A percentile compares a stretch with the other conserved stretches of the same genome.
phyloP scores from a whole-genome alignment of 2,329 filamentous ascomycete genomes.

The Bisporella sp. region DNA sequence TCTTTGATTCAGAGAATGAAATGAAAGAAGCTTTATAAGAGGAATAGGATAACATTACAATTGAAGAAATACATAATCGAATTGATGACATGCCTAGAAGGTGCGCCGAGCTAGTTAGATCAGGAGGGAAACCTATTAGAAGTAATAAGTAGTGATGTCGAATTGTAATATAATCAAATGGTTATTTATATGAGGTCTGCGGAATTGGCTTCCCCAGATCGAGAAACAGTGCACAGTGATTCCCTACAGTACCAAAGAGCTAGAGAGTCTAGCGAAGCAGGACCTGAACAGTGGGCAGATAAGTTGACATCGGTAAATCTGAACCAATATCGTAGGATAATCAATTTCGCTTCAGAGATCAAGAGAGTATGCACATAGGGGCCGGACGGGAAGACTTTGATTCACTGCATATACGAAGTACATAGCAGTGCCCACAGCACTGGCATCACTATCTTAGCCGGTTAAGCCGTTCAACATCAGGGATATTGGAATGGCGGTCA shows the following conservation, averaged over 20 bases:
- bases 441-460: conserved; percentile 6
- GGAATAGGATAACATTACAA: background rate
- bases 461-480: no score
- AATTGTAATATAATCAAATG: no score
- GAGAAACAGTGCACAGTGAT: no score
- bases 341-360: no score
- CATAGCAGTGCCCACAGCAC: conserved; percentile 5
- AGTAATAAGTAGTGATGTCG: background rate
- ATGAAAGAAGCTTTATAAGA: background rate
- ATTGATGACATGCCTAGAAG: background rate
- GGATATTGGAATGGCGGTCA: conserved; percentile 1
- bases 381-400: background rate
- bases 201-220: no score
- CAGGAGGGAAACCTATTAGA: background rate
- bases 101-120: background rate
- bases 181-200: no score
- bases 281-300: no score
- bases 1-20: background rate
- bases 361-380: no score
- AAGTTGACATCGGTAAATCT: no score
- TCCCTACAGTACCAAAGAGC: no score
- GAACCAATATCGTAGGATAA: no score
- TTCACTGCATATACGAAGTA: conserved; percentile 10
- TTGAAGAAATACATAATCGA: background rate
- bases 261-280: no score